phyloP scores from a whole-genome alignment of 2,329 filamentous ascomycete genomes.

The Akanthomyces muscarius region DNA sequence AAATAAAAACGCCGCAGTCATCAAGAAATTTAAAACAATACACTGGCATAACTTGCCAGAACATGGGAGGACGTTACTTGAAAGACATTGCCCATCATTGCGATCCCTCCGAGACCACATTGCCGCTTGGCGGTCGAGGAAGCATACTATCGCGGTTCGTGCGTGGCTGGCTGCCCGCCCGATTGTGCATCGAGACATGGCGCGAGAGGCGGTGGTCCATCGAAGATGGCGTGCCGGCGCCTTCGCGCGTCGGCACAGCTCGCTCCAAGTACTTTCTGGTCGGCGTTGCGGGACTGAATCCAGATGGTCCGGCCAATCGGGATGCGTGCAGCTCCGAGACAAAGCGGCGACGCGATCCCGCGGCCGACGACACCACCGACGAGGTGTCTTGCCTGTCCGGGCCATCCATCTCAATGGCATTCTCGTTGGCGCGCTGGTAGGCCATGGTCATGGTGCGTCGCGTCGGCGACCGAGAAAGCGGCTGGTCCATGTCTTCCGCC shows the following conservation, averaged over 20 bases:
- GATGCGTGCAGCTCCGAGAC: slow-evolving; percentile 43
- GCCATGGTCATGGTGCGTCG: slow-evolving; percentile 52
- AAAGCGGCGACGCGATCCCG: slow-evolving; percentile 50
- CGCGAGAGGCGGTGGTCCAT: slow-evolving; percentile 34
- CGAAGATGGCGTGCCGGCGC: slow-evolving; percentile 16
- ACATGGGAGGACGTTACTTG: not conserved
- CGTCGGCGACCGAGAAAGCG: slow-evolving; percentile 51
- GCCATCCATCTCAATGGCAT: slow-evolving; percentile 32
- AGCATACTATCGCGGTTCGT: slow-evolving; percentile 48
- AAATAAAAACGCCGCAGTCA: not conserved
- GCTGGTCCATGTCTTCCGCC: slow-evolving; percentile 47
- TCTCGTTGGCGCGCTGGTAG: slow-evolving; percentile 27
- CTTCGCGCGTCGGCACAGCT: slow-evolving; percentile 13
- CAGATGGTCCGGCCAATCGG: slow-evolving; percentile 38
- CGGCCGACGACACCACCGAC: slow-evolving; percentile 39
- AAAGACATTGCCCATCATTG: not conserved
- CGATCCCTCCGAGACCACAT: not conserved
- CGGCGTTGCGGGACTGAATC: not conserved
- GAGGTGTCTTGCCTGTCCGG: slow-evolving; percentile 28
- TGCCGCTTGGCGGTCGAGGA: slow-evolving; percentile 37
- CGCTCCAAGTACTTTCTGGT: slow-evolving; percentile 15
- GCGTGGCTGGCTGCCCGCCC: slow-evolving; percentile 38
- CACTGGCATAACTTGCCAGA: not conserved
- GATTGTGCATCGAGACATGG: slow-evolving; percentile 24
- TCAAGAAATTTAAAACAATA: not conserved